Conservation (phyloP, 2,329 filamentous ascomycete species). For the Fonsecaea erecta region DNA sequence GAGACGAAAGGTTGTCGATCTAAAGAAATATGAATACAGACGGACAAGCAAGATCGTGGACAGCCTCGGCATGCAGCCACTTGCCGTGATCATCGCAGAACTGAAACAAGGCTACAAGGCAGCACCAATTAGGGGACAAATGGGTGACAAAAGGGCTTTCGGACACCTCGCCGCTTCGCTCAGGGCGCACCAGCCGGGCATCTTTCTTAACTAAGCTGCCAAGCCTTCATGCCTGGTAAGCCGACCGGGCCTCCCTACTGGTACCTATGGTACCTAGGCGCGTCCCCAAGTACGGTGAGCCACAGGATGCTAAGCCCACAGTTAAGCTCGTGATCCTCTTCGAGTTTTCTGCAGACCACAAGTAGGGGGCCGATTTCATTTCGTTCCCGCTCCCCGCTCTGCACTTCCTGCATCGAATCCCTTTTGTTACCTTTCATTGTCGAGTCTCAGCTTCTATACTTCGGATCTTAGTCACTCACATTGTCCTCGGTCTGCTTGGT, state of each 20-base stretch:
- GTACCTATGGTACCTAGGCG: background rate
- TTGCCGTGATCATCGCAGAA: background rate
- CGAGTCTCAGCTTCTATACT: conserved; percentile 20
- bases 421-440: conserved; percentile 10
- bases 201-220: conserved; percentile 1
- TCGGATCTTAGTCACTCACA: conserved; percentile 10
- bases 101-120: background rate
- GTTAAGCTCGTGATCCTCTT: background rate
- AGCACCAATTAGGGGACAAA: background rate
- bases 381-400: conserved; percentile 16
- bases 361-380: conserved; percentile 15
- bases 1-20: background rate
- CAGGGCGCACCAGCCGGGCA: too few relatives aligned
- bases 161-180: background rate
- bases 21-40: background rate
- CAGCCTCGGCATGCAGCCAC: background rate
- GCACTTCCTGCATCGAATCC: conserved; percentile 10
- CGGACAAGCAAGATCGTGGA: too few relatives aligned
- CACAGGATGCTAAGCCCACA: background rate
- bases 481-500: conserved; percentile 8
- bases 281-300: background rate
- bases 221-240: background rate
- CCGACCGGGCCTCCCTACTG: background rate
- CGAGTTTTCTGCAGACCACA: background rate
- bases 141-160: background rate